phyloP scores from a whole-genome alignment of 371 early-diverging fungal species.

The Actinomucor elegans region DNA sequence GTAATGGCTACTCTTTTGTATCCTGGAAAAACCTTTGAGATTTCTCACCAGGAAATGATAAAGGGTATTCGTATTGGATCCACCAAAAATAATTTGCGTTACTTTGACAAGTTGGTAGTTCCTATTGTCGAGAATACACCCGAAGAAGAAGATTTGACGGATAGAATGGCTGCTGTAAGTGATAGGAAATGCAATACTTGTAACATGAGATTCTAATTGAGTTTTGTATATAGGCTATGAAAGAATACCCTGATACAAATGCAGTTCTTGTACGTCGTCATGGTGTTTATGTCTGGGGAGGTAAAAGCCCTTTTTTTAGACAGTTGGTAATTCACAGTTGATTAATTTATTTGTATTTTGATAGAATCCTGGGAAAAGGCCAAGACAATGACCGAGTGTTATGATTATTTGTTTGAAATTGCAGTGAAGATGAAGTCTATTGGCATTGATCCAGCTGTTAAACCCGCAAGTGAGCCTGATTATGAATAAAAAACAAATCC shows the following conservation, averaged over 20 bases:
- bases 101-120: conserved; percentile 86
- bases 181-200: neutral
- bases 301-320: too few species aligned
- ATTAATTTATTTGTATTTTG: neutral
- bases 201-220: neutral
- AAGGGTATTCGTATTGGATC: conserved; percentile 92
- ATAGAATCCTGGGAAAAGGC: conserved; percentile 93
- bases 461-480: conserved; percentile 27
- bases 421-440: conserved; percentile 89
- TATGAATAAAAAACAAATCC: conserved; percentile 22
- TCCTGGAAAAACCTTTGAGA: conserved; percentile 69
- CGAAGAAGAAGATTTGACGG: conserved; percentile 90
- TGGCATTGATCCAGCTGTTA: conserved; percentile 73
- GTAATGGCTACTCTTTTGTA: conserved; percentile 90
- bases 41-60: conserved; percentile 98
- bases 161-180: conserved; percentile 82
- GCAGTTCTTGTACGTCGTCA: conserved; percentile 94
- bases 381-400: conserved; percentile 97
- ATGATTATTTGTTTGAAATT: conserved; percentile 96
- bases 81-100: conserved; percentile 59
- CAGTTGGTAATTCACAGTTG: too few species aligned
- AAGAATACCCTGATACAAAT: conserved; percentile 87
- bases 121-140: conserved; percentile 97
- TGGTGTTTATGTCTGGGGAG: conserved; percentile 94
- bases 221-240: conserved; percentile 70